Evolutionary conservation across 345 rosid genomes (phyloP).

Genomic region (Aquilaria malaccensis): DNA sequence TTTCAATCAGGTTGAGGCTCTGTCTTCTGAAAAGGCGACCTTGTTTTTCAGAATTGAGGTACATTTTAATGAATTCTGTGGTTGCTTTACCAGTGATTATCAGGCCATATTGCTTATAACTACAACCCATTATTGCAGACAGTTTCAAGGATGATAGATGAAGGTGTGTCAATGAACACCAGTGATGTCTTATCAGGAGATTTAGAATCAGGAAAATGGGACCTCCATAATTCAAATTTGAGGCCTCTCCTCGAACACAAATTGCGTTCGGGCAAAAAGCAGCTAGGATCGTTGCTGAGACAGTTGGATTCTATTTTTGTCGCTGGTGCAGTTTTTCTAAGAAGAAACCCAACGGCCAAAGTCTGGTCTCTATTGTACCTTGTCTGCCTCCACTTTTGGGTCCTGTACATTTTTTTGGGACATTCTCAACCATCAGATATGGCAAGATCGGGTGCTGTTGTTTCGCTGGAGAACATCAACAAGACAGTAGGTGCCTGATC

Average conservation of each 20-base stretch:
- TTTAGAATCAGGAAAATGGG: slow-evolving; percentile 65
- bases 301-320: slow-evolving; percentile 69
- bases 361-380: slow-evolving; percentile 64
- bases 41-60: slow-evolving; percentile 83
- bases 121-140: slow-evolving; percentile 36
- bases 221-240: slow-evolving; percentile 37
- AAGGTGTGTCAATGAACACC: slow-evolving; percentile 34
- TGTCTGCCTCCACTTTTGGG: slow-evolving; percentile 87
- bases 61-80: not conserved
- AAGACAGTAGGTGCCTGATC: slow-evolving; percentile 33
- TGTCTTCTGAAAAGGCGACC: slow-evolving; percentile 93
- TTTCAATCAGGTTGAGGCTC: slow-evolving; percentile 67
- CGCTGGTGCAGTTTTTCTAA: slow-evolving; percentile 65
- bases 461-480: slow-evolving; percentile 69
- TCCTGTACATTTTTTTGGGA: slow-evolving; percentile 62
- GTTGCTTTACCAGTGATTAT: not conserved
- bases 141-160: slow-evolving; percentile 71
- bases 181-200: slow-evolving; percentile 36
- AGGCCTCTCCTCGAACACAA: slow-evolving; percentile 54
- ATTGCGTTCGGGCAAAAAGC: slow-evolving; percentile 60
- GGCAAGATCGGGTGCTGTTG: slow-evolving; percentile 55
- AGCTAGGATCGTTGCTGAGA: slow-evolving; percentile 54
- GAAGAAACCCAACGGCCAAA: slow-evolving; percentile 71
- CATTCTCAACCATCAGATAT: slow-evolving; percentile 40
- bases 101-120: slow-evolving; percentile 4